Evolutionary conservation across 106 monocot species (phyloP).

Genomic region (Allium sativum): DNA sequence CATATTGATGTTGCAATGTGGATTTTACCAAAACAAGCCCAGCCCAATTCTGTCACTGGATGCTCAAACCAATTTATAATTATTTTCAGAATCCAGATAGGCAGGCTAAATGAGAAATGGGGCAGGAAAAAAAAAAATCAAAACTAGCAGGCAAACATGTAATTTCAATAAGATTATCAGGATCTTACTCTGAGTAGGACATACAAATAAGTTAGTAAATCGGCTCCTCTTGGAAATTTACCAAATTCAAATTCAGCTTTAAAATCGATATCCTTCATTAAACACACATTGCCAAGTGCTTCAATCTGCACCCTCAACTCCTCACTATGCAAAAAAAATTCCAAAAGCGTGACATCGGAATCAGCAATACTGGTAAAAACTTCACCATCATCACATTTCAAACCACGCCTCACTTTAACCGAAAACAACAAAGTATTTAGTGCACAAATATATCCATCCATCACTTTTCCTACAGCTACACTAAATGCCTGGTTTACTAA

Average conservation of each 20-base stretch:
- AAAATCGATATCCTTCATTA: slow-evolving; percentile 25
- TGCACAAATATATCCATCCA: slow-evolving; percentile 75
- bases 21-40: too few species aligned
- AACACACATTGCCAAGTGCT: slow-evolving; percentile 68
- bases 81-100: too few species aligned
- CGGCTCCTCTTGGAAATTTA: slow-evolving; percentile 79
- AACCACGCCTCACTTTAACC: slow-evolving; percentile 51
- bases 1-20: too few species aligned
- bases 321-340: slow-evolving; percentile 71
- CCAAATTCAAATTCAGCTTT: slow-evolving; percentile 24
- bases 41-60: not conserved
- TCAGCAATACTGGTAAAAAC: slow-evolving; percentile 19
- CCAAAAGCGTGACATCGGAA: slow-evolving; percentile 65
- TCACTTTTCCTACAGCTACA: slow-evolving; percentile 59
- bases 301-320: slow-evolving; percentile 70
- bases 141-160: too few species aligned
- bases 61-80: not conserved
- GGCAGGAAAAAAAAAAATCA: not conserved
- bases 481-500: slow-evolving; percentile 90
- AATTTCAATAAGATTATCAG: too few species aligned
- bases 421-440: slow-evolving; percentile 62
- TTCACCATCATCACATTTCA: slow-evolving; percentile 3
- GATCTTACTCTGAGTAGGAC: slow-evolving; percentile 83
- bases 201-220: slow-evolving; percentile 92
- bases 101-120: not conserved